Conservation (phyloP, 169 alveolate species). For the Babesia gibsoni region DNA sequence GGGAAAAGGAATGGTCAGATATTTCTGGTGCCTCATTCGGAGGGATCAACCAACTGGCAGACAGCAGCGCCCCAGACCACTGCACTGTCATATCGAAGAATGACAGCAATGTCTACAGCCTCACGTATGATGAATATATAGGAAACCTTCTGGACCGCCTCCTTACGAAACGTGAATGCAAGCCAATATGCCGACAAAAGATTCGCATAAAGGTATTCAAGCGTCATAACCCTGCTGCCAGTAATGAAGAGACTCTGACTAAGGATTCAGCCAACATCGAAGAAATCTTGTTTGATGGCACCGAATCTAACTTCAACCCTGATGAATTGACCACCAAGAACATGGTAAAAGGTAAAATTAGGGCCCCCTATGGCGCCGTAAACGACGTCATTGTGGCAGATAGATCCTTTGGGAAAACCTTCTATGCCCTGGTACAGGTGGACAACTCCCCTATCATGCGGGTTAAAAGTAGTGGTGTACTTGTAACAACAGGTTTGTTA, state of each 20-base stretch:
- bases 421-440: constrained; percentile 69
- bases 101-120: constrained; percentile 8
- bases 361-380: constrained; percentile 46
- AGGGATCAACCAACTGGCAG: too few species aligned
- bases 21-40: constrained; percentile 1
- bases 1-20: constrained; percentile 19
- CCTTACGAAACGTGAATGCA: constrained; percentile 8
- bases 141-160: constrained; percentile 37
- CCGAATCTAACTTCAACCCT: constrained; percentile 27
- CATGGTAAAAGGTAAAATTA: background rate
- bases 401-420: constrained; percentile 51
- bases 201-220: constrained; percentile 51
- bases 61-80: constrained; percentile 1
- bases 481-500: constrained; percentile 61
- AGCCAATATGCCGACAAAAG: constrained; percentile 55
- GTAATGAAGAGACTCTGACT: background rate
- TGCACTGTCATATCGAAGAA: constrained; percentile 23
- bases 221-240: background rate
- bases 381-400: constrained; percentile 66
- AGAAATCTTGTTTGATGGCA: constrained; percentile 23
- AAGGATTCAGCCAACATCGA: constrained; percentile 25
- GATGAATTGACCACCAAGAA: constrained; percentile 21
- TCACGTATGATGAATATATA: constrained; percentile 56
- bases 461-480: constrained; percentile 71
- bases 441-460: constrained; percentile 63